Evolutionary conservation across 2,329 filamentous ascomycete species (phyloP).

Genomic region (Diaporthe sp.): DNA sequence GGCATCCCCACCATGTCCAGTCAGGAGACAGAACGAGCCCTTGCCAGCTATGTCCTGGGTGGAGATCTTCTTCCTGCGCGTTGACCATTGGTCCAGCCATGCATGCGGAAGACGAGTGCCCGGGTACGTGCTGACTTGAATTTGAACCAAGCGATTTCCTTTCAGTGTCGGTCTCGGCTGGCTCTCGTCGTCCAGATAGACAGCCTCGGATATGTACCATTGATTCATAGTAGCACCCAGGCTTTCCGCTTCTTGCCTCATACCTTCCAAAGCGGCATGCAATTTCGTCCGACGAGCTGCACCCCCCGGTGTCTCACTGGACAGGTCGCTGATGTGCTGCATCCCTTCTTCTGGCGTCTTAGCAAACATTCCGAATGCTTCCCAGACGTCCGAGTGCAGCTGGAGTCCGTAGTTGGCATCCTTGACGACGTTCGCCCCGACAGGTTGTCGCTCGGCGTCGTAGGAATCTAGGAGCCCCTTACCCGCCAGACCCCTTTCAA

Average conservation of each 20-base stretch:
- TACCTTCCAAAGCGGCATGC: slow-evolving; percentile 49
- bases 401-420: slow-evolving; percentile 41
- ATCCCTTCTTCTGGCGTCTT: slow-evolving; percentile 45
- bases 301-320: slow-evolving; percentile 46
- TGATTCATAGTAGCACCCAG: slow-evolving; percentile 67
- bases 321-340: slow-evolving; percentile 46
- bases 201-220: slow-evolving; percentile 55
- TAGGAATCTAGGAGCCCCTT: slow-evolving; percentile 50
- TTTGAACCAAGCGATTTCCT: slow-evolving; percentile 48
- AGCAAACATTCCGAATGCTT: slow-evolving; percentile 44
- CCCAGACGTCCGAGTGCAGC: slow-evolving; percentile 51
- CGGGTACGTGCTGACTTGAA: slow-evolving; percentile 59
- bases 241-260: slow-evolving; percentile 57
- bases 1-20: slow-evolving; percentile 58
- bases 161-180: slow-evolving; percentile 29
- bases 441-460: slow-evolving; percentile 52
- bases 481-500: slow-evolving; percentile 46
- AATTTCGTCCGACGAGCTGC: slow-evolving; percentile 47
- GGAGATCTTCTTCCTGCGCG: slow-evolving; percentile 48
- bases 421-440: slow-evolving; percentile 51
- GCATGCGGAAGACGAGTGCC: slow-evolving; percentile 64
- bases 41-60: slow-evolving; percentile 64
- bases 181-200: slow-evolving; percentile 44
- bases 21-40: slow-evolving; percentile 54
- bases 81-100: slow-evolving; percentile 56